Evolutionary conservation across 2,329 filamentous ascomycete species (phyloP), one percentile per base, ranked within the genome.

Genomic region (Microdochium trichocladiopsis): DNA sequence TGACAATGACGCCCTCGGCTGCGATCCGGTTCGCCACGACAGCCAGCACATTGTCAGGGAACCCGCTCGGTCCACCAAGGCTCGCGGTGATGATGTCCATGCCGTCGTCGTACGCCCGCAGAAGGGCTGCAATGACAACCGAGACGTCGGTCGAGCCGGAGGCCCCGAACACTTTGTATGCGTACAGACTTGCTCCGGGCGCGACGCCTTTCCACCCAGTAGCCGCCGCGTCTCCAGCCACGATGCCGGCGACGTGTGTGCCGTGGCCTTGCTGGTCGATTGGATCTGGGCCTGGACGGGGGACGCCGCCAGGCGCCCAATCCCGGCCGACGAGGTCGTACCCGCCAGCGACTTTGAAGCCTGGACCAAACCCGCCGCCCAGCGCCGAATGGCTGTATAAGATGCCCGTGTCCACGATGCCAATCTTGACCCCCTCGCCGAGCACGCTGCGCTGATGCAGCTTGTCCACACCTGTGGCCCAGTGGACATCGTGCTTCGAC

Each of bases 1-100:
- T 72, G 16, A 79, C 69, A 9, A 78, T 71, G 1, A 80, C 66
- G 6, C 78, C 77, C 23, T 71, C 63, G 8, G 73, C 69, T 10
- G 68, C 70, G 47, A 74, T 68, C 23, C 69, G 65, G 8, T 67
- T 66, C 4, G 69, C 65, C 5, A 72, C 67, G 18, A 66, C 64
- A 31, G 70, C 67, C 64, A 65, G 68, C 21, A 69, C 62, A 36
- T 69, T 59, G 22, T 64, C 61, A 0, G 65, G 56, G 59, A 60
- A 69, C n/a, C 74, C 74, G 47, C 66, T 63, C 1, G 66, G 62
- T 3, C 61, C 56, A 1, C 71, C 70, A 50, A 75, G 67, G 50
- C 69, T 72, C n/a, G 68, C 65, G 3, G 71, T 71, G 51, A 77
- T 75, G 25, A 77, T 60, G 53, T 76, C 72, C 21, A 56, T 66